Base-by-base conservation (phyloP, 1,284 basidiomycete species). In the Puccinia hordei region DNA sequence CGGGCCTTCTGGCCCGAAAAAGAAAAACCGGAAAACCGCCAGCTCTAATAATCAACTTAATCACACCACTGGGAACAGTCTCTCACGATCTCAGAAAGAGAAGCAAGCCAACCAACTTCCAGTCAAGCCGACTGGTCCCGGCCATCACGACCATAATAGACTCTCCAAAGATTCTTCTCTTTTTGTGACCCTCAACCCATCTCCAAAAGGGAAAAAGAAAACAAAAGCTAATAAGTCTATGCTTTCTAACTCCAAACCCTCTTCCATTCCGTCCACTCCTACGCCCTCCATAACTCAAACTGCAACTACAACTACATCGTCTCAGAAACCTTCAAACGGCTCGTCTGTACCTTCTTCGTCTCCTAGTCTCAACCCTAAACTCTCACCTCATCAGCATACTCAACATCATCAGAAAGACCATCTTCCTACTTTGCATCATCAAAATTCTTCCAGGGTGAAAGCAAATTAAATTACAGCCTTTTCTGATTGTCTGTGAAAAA, bases 141-240 rank as follows among this genome's bases (percentile, higher is more conserved):
- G 35, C 4, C 15, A 38, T 38, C 61, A 63, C 19, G 35, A 17
- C 5, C 3, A n/a, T 8, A 44, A 46, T 27, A 66, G 19, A 55
- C 24, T 19, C 22, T 24, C 24, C 22, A n/a, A 3, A 8, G 53
- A 49, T 49, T n/a, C 13, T 8, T 12, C 22, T 35, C 30, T 8
- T 61, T 30, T 10, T 61, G 27, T 35, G 13, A 19, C 6, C 6
- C 17, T 19, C 19, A 63, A 41, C 19, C 35, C 22, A 19, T 17
- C 35, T 38, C 61, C 63, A 46, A 66, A 27, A 66, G n/a, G 63
- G 19, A 66, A 66, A 65, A 38, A n/a, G 63, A 66, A 66, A 66
- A 24, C 63, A 6, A 66, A 66, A 46, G 1, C 63, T 24, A 27
- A n/a, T 46, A 66, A 66, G 22, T 24, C 63, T 44, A 41, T 66